These are phyloP conservation scores for Aspergillus vadensis DNA, from an alignment of 2,329 filamentous ascomycete species.

Conservation along the genomic window DNA sequence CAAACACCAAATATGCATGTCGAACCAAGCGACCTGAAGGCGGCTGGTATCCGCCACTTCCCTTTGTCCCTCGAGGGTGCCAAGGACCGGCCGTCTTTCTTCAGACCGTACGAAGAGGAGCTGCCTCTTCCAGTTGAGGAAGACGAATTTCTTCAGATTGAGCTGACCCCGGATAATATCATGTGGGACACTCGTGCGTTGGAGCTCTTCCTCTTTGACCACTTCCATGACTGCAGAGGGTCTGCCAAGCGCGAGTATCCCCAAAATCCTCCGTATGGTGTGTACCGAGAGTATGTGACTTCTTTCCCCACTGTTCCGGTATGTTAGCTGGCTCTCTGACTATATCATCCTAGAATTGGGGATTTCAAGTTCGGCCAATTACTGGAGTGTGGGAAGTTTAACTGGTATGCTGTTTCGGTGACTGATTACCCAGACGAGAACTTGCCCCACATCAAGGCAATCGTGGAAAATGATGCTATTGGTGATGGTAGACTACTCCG, in stretches of 20 bases:
- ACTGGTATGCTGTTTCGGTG: slow-evolving; percentile 1
- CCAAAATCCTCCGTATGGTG: not conserved
- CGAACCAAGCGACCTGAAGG: not conserved
- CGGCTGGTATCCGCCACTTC: slow-evolving; percentile 1
- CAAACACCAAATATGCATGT: not conserved
- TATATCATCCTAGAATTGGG: not conserved
- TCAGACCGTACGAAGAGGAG: not conserved
- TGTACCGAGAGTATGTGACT: slow-evolving; percentile 2
- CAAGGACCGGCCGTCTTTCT: not conserved
- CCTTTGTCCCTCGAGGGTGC: not conserved
- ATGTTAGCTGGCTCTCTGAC: not conserved
- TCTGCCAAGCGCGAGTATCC: not conserved
- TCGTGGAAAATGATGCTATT: slow-evolving; percentile 3
- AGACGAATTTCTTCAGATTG: not conserved
- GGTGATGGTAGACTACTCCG: slow-evolving; percentile 9
- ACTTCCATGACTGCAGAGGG: not conserved
- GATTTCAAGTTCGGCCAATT: slow-evolving; percentile 8
- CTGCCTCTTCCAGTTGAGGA: slow-evolving; percentile 7
- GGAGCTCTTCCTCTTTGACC: not conserved
- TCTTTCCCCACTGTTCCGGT: not conserved
- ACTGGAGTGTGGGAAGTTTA: not conserved
- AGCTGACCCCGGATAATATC: not conserved
- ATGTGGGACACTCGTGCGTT: slow-evolving; percentile 5
- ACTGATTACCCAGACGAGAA: not conserved
- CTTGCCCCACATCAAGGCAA: slow-evolving; percentile 6